Evolutionary conservation across 1,284 basidiomycete genomes (phyloP).

Genomic region (Pseudozyma sp.): DNA sequence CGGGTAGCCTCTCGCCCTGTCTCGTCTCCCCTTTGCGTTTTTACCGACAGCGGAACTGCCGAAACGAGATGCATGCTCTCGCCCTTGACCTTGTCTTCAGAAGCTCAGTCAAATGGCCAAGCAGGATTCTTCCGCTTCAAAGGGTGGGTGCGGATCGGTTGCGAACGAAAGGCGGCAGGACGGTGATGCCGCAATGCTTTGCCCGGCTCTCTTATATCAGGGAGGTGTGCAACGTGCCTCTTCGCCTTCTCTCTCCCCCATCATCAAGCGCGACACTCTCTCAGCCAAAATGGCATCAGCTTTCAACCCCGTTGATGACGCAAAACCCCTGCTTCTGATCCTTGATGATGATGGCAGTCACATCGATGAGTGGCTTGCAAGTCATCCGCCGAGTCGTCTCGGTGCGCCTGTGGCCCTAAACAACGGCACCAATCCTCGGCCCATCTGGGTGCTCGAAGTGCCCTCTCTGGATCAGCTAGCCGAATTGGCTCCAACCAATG

Average conservation of each 20-base stretch:
- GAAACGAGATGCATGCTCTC: constrained; percentile 1
- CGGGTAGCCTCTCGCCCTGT: not conserved
- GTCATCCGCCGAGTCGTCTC: constrained; percentile 22
- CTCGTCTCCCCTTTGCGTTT: too few relatives aligned
- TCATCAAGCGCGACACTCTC: too few relatives aligned
- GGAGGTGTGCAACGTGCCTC: too few relatives aligned
- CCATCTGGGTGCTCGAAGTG: constrained; percentile 17
- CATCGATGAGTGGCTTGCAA: constrained; percentile 20
- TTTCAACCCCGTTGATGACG: not conserved
- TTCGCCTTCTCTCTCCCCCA: too few relatives aligned
- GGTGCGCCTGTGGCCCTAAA: constrained; percentile 13
- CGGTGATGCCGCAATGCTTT: too few relatives aligned
- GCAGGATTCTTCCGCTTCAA: too few relatives aligned
- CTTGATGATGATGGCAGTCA: constrained; percentile 6
- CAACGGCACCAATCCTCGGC: constrained; percentile 6
- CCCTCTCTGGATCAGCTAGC: constrained; percentile 15
- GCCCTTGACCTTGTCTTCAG: too few relatives aligned
- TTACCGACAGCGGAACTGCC: not conserved
- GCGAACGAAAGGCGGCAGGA: too few relatives aligned
- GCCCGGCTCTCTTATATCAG: too few relatives aligned
- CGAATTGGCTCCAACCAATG: constrained; percentile 6
- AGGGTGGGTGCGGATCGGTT: too few relatives aligned
- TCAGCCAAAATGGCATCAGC: not conserved
- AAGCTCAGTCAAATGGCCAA: too few relatives aligned
- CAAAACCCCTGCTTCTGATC: constrained; percentile 9